Evolutionary conservation across 352 stramenopile species (phyloP).

Genomic region (Phytophthora idaei): DNA sequence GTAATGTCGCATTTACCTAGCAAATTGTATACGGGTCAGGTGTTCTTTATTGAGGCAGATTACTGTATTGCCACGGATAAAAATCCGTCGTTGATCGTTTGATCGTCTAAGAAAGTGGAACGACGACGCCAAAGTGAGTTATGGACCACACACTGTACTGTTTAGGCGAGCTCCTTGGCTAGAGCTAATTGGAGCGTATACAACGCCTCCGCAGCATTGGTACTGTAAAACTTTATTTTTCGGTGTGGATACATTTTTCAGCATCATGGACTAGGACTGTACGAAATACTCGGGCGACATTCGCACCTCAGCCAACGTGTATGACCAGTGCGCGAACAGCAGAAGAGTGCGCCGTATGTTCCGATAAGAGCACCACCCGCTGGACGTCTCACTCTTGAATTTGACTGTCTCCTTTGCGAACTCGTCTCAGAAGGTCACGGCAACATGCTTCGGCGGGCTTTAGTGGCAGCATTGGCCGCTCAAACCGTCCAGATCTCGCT

Average conservation of each 20-base stretch:
- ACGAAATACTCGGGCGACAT: no score
- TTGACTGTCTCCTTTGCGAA: conserved; percentile 6
- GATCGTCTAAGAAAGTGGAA: no score
- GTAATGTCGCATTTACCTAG: no score
- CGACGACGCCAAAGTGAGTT: background rate
- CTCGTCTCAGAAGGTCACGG: conserved; percentile 1
- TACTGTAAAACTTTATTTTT: no score
- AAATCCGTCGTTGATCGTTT: no score
- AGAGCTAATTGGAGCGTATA: conserved; percentile 19
- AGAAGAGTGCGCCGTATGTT: conserved; percentile 11
- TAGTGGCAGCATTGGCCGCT: background rate
- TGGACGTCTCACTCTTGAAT: conserved; percentile 1
- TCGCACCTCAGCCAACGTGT: conserved; percentile 12
- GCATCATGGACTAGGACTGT: no score
- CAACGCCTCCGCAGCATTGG: conserved; percentile 13
- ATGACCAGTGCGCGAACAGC: conserved; percentile 22
- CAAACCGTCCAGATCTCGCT: background rate
- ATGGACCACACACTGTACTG: background rate
- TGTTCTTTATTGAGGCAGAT: no score
- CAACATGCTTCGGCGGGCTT: conserved; percentile 9
- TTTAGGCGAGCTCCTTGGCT: conserved; percentile 4
- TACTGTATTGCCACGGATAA: no score
- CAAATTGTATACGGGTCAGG: no score
- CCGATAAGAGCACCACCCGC: background rate
- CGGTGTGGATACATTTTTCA: no score